A percentile compares a stretch with the other conserved stretches of the same genome.
phyloP scores from a whole-genome alignment of 805 yeast species.

The Clavispora asparagi region DNA sequence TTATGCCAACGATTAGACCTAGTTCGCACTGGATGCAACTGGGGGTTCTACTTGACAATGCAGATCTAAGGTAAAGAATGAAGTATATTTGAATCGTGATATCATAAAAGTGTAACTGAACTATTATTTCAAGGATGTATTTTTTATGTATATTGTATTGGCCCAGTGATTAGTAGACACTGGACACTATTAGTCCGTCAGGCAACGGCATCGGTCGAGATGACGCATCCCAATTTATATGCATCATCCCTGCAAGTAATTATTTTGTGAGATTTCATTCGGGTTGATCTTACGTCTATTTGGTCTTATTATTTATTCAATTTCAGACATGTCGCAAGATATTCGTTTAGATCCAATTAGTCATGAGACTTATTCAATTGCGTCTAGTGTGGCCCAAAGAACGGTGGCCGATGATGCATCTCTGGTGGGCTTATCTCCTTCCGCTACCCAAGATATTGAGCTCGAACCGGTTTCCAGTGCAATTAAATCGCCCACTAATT shows the following conservation, averaged over 20 bases:
- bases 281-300: background rate
- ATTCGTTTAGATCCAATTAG: background rate
- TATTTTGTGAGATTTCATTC: background rate
- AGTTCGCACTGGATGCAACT: background rate
- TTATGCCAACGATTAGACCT: constrained; percentile 12
- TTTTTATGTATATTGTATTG: too few relatives aligned
- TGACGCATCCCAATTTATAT: background rate
- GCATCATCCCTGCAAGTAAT: background rate
- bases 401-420: background rate
- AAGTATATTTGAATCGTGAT: background rate
- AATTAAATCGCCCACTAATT: constrained; percentile 3
- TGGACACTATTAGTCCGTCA: too few relatives aligned
- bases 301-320: background rate
- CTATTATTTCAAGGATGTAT: too few relatives aligned
- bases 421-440: background rate
- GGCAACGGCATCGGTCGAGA: too few relatives aligned
- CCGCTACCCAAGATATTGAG: background rate
- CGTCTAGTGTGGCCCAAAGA: background rate
- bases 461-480: background rate
- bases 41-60: background rate
- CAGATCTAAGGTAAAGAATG: too few relatives aligned
- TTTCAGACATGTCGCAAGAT: background rate
- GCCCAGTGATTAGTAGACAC: too few relatives aligned
- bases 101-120: background rate
- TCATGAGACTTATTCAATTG: background rate